Conservation (phyloP, 2,329 filamentous ascomycete genomes). For the Sporothrix brunneoviolacea region DNA sequence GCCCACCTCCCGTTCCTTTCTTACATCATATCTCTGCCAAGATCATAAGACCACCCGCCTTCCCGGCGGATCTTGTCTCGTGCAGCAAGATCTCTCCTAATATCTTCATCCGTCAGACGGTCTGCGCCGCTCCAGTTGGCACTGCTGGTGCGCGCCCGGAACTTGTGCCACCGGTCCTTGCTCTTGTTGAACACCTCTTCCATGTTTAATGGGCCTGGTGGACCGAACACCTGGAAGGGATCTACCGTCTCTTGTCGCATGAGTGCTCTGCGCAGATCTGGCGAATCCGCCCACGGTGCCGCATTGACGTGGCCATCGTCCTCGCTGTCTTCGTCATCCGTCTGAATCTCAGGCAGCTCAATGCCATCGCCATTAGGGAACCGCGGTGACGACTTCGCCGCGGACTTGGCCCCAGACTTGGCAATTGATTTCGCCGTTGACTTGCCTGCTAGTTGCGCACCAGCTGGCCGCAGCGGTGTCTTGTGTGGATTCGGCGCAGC, state of each 20-base stretch:
- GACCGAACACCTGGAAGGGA: slow-evolving; percentile 79
- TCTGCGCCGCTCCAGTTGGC: slow-evolving; percentile 90
- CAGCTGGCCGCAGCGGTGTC: slow-evolving; percentile 56
- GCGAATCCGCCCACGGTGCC: slow-evolving; percentile 83
- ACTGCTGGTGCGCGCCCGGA: slow-evolving; percentile 84
- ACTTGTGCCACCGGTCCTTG: slow-evolving; percentile 78
- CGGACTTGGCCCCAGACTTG: slow-evolving; percentile 53
- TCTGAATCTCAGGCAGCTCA: slow-evolving; percentile 88
- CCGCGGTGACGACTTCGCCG: slow-evolving; percentile 65
- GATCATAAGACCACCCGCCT: slow-evolving; percentile 75
- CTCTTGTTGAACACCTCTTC: slow-evolving; percentile 93
- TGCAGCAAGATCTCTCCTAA: slow-evolving; percentile 69
- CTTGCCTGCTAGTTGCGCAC: slow-evolving; percentile 38
- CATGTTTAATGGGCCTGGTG: slow-evolving; percentile 82
- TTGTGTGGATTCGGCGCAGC: slow-evolving; percentile 42
- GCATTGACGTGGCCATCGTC: slow-evolving; percentile 40
- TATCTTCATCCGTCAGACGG: slow-evolving; percentile 77
- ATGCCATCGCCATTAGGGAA: slow-evolving; percentile 88
- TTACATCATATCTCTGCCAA: slow-evolving; percentile 40
- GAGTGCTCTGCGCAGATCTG: slow-evolving; percentile 69
- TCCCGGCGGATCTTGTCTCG: slow-evolving; percentile 73
- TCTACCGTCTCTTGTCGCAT: slow-evolving; percentile 79
- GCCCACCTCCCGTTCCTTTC: not conserved
- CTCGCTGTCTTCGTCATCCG: slow-evolving; percentile 75
- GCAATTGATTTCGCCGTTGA: slow-evolving; percentile 51